Base-by-base conservation (phyloP, 2,329 filamentous ascomycete species). In the Ophiosphaerella korrae region DNA sequence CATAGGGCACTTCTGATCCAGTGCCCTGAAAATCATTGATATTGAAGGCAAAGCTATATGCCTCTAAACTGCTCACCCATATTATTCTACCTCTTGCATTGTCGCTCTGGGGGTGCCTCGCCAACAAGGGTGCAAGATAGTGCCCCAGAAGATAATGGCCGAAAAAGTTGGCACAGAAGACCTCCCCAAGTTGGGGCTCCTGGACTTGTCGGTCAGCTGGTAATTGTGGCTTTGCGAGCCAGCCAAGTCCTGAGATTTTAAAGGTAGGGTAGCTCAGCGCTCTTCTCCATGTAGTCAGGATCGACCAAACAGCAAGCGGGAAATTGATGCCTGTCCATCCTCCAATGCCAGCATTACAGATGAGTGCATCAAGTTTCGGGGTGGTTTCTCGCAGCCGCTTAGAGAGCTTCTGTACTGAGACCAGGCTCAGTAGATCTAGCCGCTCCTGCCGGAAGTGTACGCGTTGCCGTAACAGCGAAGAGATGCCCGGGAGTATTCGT, bases 121-220 rank as follows among this genome's bases (percentile, higher is more conserved):
- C 60, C 36, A 99, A 81, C 9, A 97, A 78, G 0, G 90, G 88
- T 60, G 88, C 82, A 9, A 97, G 81, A 67, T 88, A 85, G 72
- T 96, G 92, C 13, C 85, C 84, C 21, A 99, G 84, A 66, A 97
- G 77, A 71, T 99, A 97, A 76, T 99, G 94, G 0, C 94, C 94
- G 69, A 99, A 97, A 26, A 96, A 83, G 68, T 97, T 97, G 42
- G 93, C 88, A 70, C 88, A 88, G 71, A 97, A 99, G 14, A 96
- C 85, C 60, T 90, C 82, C 3, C 91, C 92, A 0, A 99, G 77
- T 5, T 78, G 76, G 0, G 88, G 86, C 50, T 86, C 83, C 7
- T 73, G 61, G 9, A 58, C 50, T 40, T 59, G 58, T 42, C 57
- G 57, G 18, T 58, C 58, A 23, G 35, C 38, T 1, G 73, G 67